These are phyloP conservation scores for Microglena sp. DNA, from an alignment of 139 green algal genomes.

Conservation along the genomic window DNA sequence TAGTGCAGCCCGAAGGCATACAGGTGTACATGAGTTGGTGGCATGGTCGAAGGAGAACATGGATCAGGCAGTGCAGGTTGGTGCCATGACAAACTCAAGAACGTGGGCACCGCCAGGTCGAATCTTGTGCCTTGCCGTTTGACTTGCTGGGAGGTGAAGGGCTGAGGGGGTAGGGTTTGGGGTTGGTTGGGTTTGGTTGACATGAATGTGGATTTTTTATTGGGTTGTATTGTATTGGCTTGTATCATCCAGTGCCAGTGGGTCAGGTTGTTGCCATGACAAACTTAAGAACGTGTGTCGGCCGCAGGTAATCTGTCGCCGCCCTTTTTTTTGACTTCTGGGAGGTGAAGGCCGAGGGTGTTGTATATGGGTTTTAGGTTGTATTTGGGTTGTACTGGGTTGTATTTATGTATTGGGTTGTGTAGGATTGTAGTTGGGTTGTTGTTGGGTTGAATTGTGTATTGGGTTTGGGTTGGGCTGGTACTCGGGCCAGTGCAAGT, in stretches of 20 bases:
- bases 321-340: constrained; percentile 62
- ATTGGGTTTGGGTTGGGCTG: too few species aligned
- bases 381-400: too few species aligned
- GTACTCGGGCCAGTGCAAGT: too few species aligned
- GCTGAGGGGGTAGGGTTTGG: too few species aligned
- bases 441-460: too few species aligned
- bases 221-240: too few species aligned
- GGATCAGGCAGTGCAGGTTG: constrained; percentile 84
- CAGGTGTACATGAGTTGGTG: constrained; percentile 90
- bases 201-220: too few species aligned
- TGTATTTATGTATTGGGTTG: too few species aligned
- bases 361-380: too few species aligned
- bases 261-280: constrained; percentile 93
- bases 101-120: constrained; percentile 76
- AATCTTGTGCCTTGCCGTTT: constrained; percentile 82
- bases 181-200: too few species aligned
- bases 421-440: too few species aligned
- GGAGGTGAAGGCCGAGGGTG: constrained; percentile 45
- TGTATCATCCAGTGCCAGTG: constrained; percentile 73
- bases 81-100: constrained; percentile 93
- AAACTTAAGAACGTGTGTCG: constrained; percentile 88
- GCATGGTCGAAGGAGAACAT: constrained; percentile 64
- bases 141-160: constrained; percentile 42
- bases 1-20: constrained; percentile 94
- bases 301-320: constrained; percentile 78